These are phyloP conservation scores for Adansonia grandidieri DNA, from an alignment of 441 rosid species.

Conservation along the genomic window DNA sequence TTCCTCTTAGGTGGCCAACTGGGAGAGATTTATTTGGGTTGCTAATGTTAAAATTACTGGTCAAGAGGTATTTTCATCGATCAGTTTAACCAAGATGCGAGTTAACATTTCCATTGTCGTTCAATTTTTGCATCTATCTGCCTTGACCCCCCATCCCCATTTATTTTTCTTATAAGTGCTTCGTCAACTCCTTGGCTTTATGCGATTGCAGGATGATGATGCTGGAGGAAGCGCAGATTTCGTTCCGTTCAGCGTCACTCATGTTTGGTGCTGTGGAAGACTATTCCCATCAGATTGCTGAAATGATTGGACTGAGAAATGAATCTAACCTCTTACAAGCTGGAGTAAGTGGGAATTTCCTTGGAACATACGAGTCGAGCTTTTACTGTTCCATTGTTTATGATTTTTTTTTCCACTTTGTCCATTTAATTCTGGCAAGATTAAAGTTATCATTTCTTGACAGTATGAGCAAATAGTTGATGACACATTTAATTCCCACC, in stretches of 20 bases:
- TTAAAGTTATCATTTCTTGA: not conserved
- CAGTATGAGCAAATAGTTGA: not conserved
- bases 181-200: conserved; percentile 16
- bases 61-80: conserved; percentile 92
- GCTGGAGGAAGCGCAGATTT: conserved; percentile 96
- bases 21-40: not conserved
- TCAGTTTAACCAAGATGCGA: conserved; percentile 93
- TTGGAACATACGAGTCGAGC: not conserved
- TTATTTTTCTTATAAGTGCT: conserved; percentile 17
- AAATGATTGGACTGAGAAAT: conserved; percentile 91
- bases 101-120: conserved; percentile 5
- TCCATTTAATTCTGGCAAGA: conserved; percentile 11
- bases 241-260: conserved; percentile 86
- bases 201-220: conserved; percentile 89
- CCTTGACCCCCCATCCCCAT: conserved; percentile 5
- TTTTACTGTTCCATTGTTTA: conserved; percentile 4
- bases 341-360: conserved; percentile 66
- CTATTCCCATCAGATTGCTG: conserved; percentile 96
- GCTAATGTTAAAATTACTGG: conserved; percentile 35
- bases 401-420: not conserved
- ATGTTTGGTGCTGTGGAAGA: conserved; percentile 97
- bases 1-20: not conserved
- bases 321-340: conserved; percentile 81
- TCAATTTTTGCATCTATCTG: conserved; percentile 4
- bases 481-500: not conserved